Base-by-base conservation (phyloP, 257 asterid species). In the Solanum neorickii region DNA sequence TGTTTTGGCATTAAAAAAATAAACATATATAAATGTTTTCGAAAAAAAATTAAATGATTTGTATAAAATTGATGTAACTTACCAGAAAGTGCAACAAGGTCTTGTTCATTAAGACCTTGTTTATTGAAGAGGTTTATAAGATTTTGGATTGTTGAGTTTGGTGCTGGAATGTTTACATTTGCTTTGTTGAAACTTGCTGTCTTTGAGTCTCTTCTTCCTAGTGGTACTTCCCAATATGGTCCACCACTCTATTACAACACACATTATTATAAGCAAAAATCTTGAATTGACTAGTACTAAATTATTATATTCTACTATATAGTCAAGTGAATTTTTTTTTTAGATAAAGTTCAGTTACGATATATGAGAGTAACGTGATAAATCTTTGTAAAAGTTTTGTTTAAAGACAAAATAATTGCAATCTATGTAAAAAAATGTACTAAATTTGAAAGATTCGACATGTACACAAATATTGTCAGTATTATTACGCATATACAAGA, bases 31-130 rank as follows among this genome's bases (percentile, higher is more conserved):
- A 23, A 33, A 25, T 31, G 42, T 70, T n/a, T 16, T 33, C 33
- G 72, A 9, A 60, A 59, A 59, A 27, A 56, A 37, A 37, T 27
- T 0, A 6, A 37, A 27, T 27, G 2, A 68, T 21, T 8, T 68
- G 15, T 27, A 27, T 65, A 65, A 75, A 74, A 75, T 75, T 75
- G 21, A 78, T 46, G 3, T 78, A 80, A n/a, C 68, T 83, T 46
- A 94, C 98, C 98, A 1, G 98, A 96, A 42, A 94, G 96, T 74
- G 99, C 94, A 46, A 95, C 98, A 37, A 96, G 96, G 83, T 94
- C 98, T 87, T 92, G 89, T 86, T 87, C 91, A 37, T 91, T 42
- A 29, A 94, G 94, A 88, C 96, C 98, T 89, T 96, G 92, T 70
- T 87, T 92, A n/a, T 66, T 88, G 91, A 96, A 96, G 85, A 89